These are phyloP conservation scores for Eimeria maxima DNA, from an alignment of 169 alveolate genomes.

Conservation along the genomic window DNA sequence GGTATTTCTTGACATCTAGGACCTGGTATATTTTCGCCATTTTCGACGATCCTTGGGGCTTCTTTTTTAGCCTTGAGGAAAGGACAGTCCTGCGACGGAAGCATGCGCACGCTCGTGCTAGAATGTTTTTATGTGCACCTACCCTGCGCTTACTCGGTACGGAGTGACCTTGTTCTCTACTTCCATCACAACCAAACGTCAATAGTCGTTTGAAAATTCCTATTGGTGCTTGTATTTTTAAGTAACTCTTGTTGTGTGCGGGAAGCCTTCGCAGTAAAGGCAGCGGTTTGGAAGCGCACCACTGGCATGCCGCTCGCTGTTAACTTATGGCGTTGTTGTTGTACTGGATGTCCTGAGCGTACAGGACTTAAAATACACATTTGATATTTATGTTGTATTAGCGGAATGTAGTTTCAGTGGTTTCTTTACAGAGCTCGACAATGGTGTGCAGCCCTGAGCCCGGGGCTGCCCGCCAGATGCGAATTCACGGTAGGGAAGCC, in stretches of 20 bases:
- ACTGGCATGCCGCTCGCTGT: slow-evolving; percentile 47
- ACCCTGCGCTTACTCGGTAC: background rate
- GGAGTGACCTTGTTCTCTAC: background rate
- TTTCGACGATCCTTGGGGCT: slow-evolving; percentile 19
- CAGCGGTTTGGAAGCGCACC: slow-evolving; percentile 36
- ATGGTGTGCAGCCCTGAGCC: background rate
- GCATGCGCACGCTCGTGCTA: background rate
- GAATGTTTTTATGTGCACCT: background rate
- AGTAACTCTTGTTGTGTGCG: background rate
- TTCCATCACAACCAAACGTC: background rate
- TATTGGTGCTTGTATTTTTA: background rate
- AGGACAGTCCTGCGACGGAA: background rate
- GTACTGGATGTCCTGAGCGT: background rate
- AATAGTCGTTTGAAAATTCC: background rate
- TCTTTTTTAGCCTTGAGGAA: background rate
- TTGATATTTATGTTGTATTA: background rate
- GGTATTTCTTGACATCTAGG: slow-evolving; percentile 59
- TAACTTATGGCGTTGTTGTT: slow-evolving; percentile 25
- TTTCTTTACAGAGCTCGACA: background rate
- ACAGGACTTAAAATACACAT: background rate
- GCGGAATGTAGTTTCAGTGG: background rate
- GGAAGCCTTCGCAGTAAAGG: background rate
- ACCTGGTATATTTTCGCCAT: slow-evolving; percentile 68
- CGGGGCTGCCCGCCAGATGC: slow-evolving; percentile 70
- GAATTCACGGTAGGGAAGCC: background rate